phyloP scores from a whole-genome alignment of 2,329 filamentous ascomycete species.

The Phaeosphaeria sp. region DNA sequence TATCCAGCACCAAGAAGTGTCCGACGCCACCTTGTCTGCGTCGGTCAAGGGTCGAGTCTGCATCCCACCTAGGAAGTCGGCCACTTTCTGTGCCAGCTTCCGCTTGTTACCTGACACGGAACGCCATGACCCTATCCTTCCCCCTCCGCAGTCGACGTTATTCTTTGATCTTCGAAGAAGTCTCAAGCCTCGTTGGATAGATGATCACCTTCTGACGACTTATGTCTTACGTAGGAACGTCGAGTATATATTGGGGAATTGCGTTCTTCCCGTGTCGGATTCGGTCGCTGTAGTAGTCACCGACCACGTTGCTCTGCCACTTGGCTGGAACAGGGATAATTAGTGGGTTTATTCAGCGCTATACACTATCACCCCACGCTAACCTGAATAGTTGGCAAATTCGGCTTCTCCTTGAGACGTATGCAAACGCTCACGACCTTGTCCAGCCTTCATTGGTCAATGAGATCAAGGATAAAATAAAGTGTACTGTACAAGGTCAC shows the following conservation, averaged over 20 bases:
- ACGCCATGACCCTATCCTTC: background rate
- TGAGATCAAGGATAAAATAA: conserved; percentile 6
- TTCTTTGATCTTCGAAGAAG: background rate
- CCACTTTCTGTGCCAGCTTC: conserved; percentile 1
- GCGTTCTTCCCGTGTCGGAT: conserved; percentile 7
- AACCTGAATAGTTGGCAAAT: conserved; percentile 10
- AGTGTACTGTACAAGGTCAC: conserved; percentile 4
- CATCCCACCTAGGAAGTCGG: background rate
- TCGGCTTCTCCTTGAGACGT: conserved; percentile 9
- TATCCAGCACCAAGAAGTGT: conserved; percentile 8
- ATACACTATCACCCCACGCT: background rate
- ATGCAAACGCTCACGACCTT: conserved; percentile 1
- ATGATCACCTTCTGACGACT: conserved; percentile 3
- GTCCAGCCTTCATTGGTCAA: background rate
- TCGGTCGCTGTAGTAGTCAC: conserved; percentile 6
- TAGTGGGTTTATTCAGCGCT: conserved; percentile 2
- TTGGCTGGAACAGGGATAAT: conserved; percentile 19
- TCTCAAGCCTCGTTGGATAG: conserved; percentile 3
- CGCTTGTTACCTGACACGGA: background rate
- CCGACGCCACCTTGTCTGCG: conserved; percentile 1
- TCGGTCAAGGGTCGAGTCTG: background rate
- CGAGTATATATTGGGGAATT: conserved; percentile 17
- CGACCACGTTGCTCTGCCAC: conserved; percentile 18
- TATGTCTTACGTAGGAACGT: conserved; percentile 15
- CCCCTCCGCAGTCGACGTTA: background rate